Percentiles rank a stretch among this genome's conserved stretches.
Evolutionary conservation across 2,329 filamentous ascomycete species (phyloP).

Genomic region (Dryadomyces quercivorus): DNA sequence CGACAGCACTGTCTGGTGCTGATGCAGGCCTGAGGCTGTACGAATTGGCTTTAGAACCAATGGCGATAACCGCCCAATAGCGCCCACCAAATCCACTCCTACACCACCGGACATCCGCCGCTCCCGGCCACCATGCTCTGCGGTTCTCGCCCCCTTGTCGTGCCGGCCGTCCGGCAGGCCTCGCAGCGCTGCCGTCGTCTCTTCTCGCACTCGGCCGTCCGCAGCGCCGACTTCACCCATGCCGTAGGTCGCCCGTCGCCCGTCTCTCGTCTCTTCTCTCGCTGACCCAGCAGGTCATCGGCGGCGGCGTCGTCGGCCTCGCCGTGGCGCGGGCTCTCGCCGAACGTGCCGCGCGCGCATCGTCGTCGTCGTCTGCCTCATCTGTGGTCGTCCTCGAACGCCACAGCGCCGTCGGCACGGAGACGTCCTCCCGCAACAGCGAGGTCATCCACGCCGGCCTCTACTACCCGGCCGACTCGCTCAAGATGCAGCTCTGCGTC

Average conservation of each 20-base stretch:
- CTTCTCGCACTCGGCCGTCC: constrained; percentile 24
- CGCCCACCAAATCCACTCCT: no score
- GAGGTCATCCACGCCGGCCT: constrained; percentile 95
- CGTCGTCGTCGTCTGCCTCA: constrained; percentile 24
- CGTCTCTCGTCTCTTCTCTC: not conserved
- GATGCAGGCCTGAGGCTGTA: no score
- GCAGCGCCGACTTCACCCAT: constrained; percentile 31
- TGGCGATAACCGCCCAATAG: no score
- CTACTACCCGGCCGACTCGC: constrained; percentile 65
- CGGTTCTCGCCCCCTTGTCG: not conserved
- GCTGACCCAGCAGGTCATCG: constrained; percentile 32
- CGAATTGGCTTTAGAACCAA: no score
- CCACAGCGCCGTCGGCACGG: constrained; percentile 62
- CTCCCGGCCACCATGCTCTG: not conserved
- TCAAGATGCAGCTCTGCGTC: constrained; percentile 80
- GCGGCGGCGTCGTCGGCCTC: constrained; percentile 61
- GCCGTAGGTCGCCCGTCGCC: constrained; percentile 8
- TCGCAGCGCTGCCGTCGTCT: not conserved
- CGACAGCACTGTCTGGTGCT: no score
- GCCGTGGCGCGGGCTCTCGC: constrained; percentile 66
- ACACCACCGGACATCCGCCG: no score
- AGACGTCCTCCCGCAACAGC: constrained; percentile 83
- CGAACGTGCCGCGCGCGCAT: constrained; percentile 4
- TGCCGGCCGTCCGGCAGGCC: not conserved
- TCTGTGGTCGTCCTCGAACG: constrained; percentile 72